These are phyloP conservation scores for Barnettozyma sp. DNA, from an alignment of 805 yeast species.

Conservation along the genomic window DNA sequence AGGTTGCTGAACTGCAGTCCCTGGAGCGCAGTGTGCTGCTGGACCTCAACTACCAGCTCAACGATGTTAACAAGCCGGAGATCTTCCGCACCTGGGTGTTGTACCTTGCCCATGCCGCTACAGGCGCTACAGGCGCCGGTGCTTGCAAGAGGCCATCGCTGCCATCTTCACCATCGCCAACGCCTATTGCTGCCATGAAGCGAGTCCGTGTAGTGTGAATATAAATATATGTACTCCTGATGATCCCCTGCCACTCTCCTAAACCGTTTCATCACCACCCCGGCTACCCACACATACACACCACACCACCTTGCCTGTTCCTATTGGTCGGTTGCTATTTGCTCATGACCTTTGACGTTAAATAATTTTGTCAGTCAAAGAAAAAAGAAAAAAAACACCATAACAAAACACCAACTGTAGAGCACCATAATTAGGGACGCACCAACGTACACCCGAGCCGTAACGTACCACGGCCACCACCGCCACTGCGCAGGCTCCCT, in stretches of 20 bases:
- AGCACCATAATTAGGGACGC: neutral
- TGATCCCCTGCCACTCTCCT: too few species aligned
- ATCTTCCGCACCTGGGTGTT: slow-evolving; percentile 2
- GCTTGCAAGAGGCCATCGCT: neutral
- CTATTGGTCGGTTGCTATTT: too few species aligned
- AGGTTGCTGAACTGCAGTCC: slow-evolving; percentile 39
- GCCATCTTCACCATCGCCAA: neutral
- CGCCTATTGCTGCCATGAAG: too few species aligned
- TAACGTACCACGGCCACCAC: neutral
- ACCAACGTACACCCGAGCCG: neutral
- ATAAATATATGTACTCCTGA: too few species aligned
- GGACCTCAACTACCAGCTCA: slow-evolving; percentile 49
- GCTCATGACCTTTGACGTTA: too few species aligned
- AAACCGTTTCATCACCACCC: too few species aligned
- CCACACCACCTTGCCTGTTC: too few species aligned
- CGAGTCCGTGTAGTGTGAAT: neutral
- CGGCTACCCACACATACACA: too few species aligned
- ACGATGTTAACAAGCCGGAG: slow-evolving; percentile 16
- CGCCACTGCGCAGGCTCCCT: too few species aligned
- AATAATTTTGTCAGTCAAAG: too few species aligned
- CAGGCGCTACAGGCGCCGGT: neutral
- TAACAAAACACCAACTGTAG: neutral
- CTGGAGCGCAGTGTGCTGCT: slow-evolving; percentile 50
- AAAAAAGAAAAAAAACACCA: neutral
- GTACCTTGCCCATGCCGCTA: neutral